Evolutionary conservation across 139 green algal species (phyloP), one percentile per base, ranked within the genome.

Genomic region (Eudorina sp.): DNA sequence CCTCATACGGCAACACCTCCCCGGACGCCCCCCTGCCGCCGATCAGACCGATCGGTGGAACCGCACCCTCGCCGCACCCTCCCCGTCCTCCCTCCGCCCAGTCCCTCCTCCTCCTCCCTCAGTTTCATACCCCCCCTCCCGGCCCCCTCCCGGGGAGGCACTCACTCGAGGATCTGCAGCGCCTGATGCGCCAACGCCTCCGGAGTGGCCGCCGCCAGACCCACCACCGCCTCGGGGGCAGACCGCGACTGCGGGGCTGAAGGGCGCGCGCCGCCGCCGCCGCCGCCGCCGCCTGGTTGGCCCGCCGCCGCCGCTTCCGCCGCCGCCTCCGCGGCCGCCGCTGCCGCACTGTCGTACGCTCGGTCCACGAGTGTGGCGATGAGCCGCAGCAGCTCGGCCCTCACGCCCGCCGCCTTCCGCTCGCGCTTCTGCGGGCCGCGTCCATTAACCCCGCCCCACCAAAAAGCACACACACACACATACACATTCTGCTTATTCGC

Each of bases 121-220:
- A 34, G 16, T 68, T n/a, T n/a, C 51, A 13, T 58, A 27, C 29
- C n/a, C 62, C n/a, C 16, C 29, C 29, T 40, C 23, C n/a, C n/a
- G 8, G 29, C 62, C n/a, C n/a, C 62, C n/a, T 14, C 18, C 8
- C 68, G 19, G 21, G 4, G 4, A 36, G 43, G 64, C 16, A 51
- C 75, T 69, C 75, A 83, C 75, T 36, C 34, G 3, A 83, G 53
- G 21, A 70, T 69, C 48, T 83, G 31, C 48, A 83, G 31, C 48
- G 75, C 75, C 75, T 68, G 31, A n/a, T 83, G 51, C 75, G 31
- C 75, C 31, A 83, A 51, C 36, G 51, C 75, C 53, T 53, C 51
- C 23, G 75, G n/a, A 13, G 46, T 34, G 13, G 45, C 46, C 6
- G 38, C 64, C 27, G 45, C 73, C 73, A 62, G 73, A 46, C n/a